phyloP scores from a whole-genome alignment of 2,329 filamentous ascomycete species.

The Clonostachys chloroleuca region DNA sequence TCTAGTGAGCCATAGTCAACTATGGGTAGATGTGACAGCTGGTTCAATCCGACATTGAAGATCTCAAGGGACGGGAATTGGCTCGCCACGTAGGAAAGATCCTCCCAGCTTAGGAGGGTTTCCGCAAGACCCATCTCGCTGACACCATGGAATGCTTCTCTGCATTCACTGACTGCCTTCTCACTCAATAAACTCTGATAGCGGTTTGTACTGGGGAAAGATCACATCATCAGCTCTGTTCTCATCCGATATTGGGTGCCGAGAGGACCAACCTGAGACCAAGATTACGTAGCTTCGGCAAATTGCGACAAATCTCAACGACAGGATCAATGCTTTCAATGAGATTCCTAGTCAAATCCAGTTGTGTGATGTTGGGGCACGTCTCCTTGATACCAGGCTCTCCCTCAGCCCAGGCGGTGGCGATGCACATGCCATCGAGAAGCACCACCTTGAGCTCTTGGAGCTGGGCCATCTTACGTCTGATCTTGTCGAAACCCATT shows the following conservation, averaged over 20 bases:
- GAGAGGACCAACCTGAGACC: slow-evolving; percentile 63
- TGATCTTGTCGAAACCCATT: slow-evolving; percentile 92
- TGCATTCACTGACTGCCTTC: slow-evolving; percentile 18
- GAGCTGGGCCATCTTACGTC: slow-evolving; percentile 71
- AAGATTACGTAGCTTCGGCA: slow-evolving; percentile 62
- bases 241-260: not conserved
- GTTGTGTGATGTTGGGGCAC: slow-evolving; percentile 67
- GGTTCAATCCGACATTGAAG: slow-evolving; percentile 53
- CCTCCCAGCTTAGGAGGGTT: slow-evolving; percentile 61
- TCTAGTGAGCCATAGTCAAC: slow-evolving; percentile 33
- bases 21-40: slow-evolving; percentile 45
- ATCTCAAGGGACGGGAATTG: slow-evolving; percentile 48
- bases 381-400: slow-evolving; percentile 37
- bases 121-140: slow-evolving; percentile 62
- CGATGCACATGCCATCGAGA: slow-evolving; percentile 70
- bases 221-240: not conserved
- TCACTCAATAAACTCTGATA: slow-evolving; percentile 42
- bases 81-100: slow-evolving; percentile 49
- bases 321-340: slow-evolving; percentile 66
- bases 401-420: slow-evolving; percentile 20
- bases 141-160: slow-evolving; percentile 42
- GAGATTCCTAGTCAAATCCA: slow-evolving; percentile 83
- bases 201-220: slow-evolving; percentile 65
- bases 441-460: slow-evolving; percentile 76
- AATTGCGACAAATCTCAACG: slow-evolving; percentile 63